Base-by-base conservation (phyloP, 75 land plant genomes). In the Pinus taeda region DNA sequence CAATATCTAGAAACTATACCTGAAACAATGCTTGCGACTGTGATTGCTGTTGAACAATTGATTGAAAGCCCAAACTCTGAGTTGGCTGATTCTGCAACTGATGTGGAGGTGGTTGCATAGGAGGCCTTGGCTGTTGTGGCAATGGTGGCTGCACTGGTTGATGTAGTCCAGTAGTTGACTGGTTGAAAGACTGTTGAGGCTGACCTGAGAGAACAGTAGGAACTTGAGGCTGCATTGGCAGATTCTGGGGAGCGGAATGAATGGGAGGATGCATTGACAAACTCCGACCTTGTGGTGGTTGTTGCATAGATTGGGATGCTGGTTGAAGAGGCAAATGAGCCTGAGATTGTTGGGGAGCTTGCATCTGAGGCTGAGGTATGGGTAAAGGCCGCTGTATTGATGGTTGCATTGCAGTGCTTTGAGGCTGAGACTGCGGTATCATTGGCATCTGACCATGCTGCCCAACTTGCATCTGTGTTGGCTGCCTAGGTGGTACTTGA, bases 121-220 rank as follows among this genome's bases (percentile, higher is more conserved):
- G 80, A 17, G 88, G 89, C 76, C 93, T 89, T 26, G 90, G 86
- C 56, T 88, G 96, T 53, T 76, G 92, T 26, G 91, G 95, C 77
- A 88, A 66, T 14, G 90, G 94, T 24, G 92, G 94, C 73, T 90
- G 95, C 76, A 80, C 42, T 7, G 86, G 83, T 79, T 82, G 78
- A 82, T 82, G 85, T 22, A 39, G 87, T 56, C 53, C 75, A 18
- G 49, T 22, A 24, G 66, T 29, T 26, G 49, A 76, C 33, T 73
- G 79, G 39, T 78, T 79, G 21, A 84, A 64, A 14, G 84, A 75
- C 33, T 84, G 91, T 37, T 84, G 82, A 81, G 66, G 67, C 59
- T 53, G 72, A 77, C 63, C 24, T 57, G 42, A 57, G 81, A 74
- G 21, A 71, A 66, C 66, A 55, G 39, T 76, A 59, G 74, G 76